A percentile compares a stretch with the other conserved stretches of the same genome.
Conservation (phyloP, 495 filamentous ascomycete species). For the Friedmanniomyces endolithicus region DNA sequence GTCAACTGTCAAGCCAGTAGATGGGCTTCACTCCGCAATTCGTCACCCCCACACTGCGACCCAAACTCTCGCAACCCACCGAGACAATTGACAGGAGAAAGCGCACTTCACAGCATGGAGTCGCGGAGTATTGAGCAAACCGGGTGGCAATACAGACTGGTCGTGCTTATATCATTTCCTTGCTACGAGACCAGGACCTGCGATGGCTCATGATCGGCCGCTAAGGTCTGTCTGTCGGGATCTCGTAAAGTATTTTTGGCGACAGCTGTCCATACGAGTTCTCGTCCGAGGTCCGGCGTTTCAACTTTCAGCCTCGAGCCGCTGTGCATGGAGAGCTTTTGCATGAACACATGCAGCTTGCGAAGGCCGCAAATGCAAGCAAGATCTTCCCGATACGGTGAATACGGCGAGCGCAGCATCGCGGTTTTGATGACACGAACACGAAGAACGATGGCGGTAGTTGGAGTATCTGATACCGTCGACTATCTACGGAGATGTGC, state of each 20-base stretch:
- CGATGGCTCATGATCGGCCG: slow-evolving; percentile 1
- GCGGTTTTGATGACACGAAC: neutral
- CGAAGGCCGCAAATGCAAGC: neutral
- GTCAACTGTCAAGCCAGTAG: neutral
- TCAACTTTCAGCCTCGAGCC: neutral
- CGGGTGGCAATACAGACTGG: neutral
- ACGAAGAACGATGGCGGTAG: neutral
- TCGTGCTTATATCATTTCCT: slow-evolving; percentile 8
- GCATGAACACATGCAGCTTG: too few species aligned
- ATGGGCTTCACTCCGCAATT: neutral
- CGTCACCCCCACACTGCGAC: neutral
- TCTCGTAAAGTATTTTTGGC: slow-evolving; percentile 9
- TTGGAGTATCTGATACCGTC: too few species aligned
- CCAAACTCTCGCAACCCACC: neutral
- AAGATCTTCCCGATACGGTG: neutral
- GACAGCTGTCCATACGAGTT: neutral
- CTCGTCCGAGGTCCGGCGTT: neutral
- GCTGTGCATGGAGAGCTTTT: neutral
- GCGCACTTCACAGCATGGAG: neutral
- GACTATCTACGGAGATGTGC: neutral
- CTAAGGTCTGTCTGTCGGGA: slow-evolving; percentile 3
- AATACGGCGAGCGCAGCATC: neutral
- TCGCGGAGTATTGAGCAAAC: neutral
- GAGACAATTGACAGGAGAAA: too few species aligned
- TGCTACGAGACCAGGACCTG: too few species aligned